Evolutionary conservation across 164 flowering plant species (phyloP), one percentile per base, ranked within the genome.

Genomic region (Vitis rotundifolia): DNA sequence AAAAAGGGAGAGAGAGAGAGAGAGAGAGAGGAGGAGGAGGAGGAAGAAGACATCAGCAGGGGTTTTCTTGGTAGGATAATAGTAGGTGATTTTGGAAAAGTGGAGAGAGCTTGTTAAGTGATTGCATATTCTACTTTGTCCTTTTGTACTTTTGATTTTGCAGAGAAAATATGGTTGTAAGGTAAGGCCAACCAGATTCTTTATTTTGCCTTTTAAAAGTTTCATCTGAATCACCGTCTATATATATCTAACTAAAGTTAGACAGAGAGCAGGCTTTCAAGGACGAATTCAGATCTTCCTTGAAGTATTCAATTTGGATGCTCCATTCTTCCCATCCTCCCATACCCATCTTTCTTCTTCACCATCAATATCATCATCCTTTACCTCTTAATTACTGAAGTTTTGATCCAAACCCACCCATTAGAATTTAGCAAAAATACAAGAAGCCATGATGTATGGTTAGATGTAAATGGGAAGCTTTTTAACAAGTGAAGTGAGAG

Each of bases 21-120:
- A 22, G 66, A 63, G 29, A 48, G 66, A 68, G 22, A 64, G 51
- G 50, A 64, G 51, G 50, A 61, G 13, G 70, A 70, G 63, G 59
- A 72, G 69, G 59, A 31, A 65, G 59, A 67, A 65, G 59, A 67
- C 61, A 68, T 73, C 63, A 63, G 54, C 70, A 75, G 81, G 78
- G 79, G 82, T 78, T 80, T 84, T 83, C 64, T 72, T 71, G 76
- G 76, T 68, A 73, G 79, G 79, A 75, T 70, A 65, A 59, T 76
- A 74, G 44, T 80, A 81, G 84, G 76, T 68, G 76, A 78, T 73
- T 79, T 84, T 77, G 84, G 79, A 72, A 71, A 80, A 74, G 62
- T 80, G 79, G 83, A 82, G 83, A 80, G 49, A 56, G 49, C 29
- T 64, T 74, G 49, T 75, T 73, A 28, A 29, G 64, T 67, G 65